These are phyloP conservation scores for Auriculariales sp. DNA, from an alignment of 768 basidiomycete species.

Conservation along the genomic window DNA sequence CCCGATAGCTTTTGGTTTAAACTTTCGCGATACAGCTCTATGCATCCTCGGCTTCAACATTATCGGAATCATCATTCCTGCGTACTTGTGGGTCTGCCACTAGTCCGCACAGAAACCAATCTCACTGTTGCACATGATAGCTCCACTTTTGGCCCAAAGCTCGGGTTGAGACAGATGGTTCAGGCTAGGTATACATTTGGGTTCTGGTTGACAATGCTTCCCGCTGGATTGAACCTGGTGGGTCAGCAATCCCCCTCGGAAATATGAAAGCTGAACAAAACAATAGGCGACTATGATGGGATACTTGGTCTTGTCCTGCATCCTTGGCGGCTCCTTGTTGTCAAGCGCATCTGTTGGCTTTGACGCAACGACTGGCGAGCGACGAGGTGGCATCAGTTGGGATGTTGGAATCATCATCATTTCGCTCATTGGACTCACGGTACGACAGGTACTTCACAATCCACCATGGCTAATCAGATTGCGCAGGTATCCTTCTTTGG, in stretches of 20 bases:
- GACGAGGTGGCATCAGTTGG: background rate
- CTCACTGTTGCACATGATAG: slow-evolving; percentile 13
- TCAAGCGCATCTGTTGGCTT: slow-evolving; percentile 34
- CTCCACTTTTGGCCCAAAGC: slow-evolving; percentile 61
- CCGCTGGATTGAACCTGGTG: background rate
- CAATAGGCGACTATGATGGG: slow-evolving; percentile 31
- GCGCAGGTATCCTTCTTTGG: slow-evolving; percentile 51
- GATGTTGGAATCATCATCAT: slow-evolving; percentile 71
- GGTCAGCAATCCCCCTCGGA: background rate
- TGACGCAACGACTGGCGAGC: background rate
- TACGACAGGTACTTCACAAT: slow-evolving; percentile 16
- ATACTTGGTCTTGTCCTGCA: slow-evolving; percentile 51
- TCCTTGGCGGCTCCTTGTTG: slow-evolving; percentile 55
- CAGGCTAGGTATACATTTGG: slow-evolving; percentile 49
- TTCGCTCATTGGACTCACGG: slow-evolving; percentile 46
- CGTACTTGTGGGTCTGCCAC: slow-evolving; percentile 36
- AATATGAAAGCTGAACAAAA: background rate
- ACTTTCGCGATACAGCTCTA: slow-evolving; percentile 46
- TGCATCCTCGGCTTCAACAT: slow-evolving; percentile 57
- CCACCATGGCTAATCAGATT: background rate
- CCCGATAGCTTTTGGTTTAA: slow-evolving; percentile 44
- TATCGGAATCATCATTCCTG: slow-evolving; percentile 40
- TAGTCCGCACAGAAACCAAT: slow-evolving; percentile 3
- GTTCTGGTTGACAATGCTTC: slow-evolving; percentile 11
- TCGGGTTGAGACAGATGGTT: slow-evolving; percentile 75